phyloP scores from a whole-genome alignment of 1,284 basidiomycete genomes.

The Xanthoconium separans region DNA sequence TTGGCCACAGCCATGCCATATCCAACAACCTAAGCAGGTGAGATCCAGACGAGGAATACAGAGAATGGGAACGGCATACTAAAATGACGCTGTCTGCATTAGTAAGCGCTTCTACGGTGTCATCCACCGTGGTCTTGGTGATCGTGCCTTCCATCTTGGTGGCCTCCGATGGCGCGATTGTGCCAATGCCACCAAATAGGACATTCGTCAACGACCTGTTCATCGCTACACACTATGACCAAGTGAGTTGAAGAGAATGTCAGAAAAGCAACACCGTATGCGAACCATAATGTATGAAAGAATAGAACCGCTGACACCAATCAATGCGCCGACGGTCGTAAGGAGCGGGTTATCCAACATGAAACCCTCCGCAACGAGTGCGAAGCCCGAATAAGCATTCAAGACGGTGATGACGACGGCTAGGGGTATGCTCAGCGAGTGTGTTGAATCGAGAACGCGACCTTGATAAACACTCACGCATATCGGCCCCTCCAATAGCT shows the following conservation, averaged over 20 bases:
- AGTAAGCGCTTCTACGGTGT: constrained; percentile 71
- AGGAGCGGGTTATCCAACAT: constrained; percentile 85
- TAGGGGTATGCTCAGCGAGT: constrained; percentile 25
- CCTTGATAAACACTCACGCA: constrained; percentile 59
- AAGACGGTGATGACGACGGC: constrained; percentile 86
- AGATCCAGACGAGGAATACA: background rate
- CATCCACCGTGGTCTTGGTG: constrained; percentile 74
- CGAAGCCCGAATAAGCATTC: constrained; percentile 89
- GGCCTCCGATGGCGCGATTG: constrained; percentile 50
- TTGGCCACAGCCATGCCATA: constrained; percentile 91
- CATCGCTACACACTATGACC: constrained; percentile 79
- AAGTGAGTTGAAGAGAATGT: constrained; percentile 8
- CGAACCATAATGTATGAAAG: constrained; percentile 86
- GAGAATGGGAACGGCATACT: constrained; percentile 37
- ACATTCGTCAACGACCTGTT: constrained; percentile 79
- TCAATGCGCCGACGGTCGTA: constrained; percentile 78
- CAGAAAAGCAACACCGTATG: constrained; percentile 12
- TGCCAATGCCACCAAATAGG: constrained; percentile 75
- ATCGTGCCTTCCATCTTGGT: constrained; percentile 80
- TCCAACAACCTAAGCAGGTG: constrained; percentile 64
- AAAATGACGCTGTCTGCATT: constrained; percentile 84
- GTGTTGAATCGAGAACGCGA: background rate
- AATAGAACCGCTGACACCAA: constrained; percentile 86
- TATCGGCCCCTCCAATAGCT: constrained; percentile 85
- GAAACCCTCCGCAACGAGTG: constrained; percentile 89